These are phyloP conservation scores for Alternaria tenuissima DNA, from an alignment of 2,329 filamentous ascomycete genomes.

Conservation along the genomic window DNA sequence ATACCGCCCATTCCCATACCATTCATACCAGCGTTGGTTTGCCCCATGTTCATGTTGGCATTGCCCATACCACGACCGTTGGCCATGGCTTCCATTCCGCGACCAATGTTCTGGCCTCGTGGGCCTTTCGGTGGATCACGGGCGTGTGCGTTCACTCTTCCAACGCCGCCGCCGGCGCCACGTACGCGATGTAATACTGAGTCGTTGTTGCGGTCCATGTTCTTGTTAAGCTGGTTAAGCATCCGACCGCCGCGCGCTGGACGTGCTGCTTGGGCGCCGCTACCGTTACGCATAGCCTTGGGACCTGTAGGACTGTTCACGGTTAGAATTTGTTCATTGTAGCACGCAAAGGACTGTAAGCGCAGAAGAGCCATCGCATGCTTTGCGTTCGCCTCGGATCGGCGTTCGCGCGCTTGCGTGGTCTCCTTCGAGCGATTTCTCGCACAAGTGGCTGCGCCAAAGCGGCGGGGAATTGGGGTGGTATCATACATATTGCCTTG, in stretches of 20 bases:
- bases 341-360: background rate
- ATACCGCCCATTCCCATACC: constrained; percentile 44
- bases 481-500: constrained; percentile 55
- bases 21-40: constrained; percentile 51
- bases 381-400: background rate
- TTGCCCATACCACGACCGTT: constrained; percentile 51
- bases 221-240: constrained; percentile 83
- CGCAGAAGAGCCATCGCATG: constrained; percentile 1
- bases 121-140: constrained; percentile 77
- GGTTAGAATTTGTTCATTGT: constrained; percentile 26
- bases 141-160: constrained; percentile 80
- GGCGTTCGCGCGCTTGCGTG: background rate
- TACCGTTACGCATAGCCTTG: constrained; percentile 87
- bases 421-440: background rate
- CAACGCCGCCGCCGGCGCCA: constrained; percentile 72
- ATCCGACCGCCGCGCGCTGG: constrained; percentile 72
- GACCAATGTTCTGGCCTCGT: constrained; percentile 57
- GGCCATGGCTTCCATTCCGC: constrained; percentile 47
- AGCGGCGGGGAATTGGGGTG: constrained; percentile 2
- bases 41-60: constrained; percentile 40
- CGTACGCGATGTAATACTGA: constrained; percentile 82
- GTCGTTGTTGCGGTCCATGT: constrained; percentile 80
- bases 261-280: constrained; percentile 39
- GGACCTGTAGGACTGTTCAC: constrained; percentile 89
- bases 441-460: background rate